These are phyloP conservation scores for Candida loeiensis DNA, from an alignment of 805 yeast species.

Conservation along the genomic window DNA sequence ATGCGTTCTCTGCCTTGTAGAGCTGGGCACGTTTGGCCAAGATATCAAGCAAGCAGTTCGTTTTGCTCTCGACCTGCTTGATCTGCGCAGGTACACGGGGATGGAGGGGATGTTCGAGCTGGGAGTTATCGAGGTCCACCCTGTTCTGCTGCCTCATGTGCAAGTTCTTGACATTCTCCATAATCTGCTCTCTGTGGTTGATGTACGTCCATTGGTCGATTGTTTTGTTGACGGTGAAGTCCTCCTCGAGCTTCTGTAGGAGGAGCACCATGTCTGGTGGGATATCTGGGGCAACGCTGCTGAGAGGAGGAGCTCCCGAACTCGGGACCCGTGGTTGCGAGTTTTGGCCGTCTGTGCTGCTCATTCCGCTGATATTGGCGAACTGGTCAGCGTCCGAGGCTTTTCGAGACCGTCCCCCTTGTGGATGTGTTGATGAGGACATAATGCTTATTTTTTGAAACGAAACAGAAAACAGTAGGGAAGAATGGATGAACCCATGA, in stretches of 20 bases:
- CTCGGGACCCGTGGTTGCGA: constrained; percentile 16
- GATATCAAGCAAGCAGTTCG: constrained; percentile 66
- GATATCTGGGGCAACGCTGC: constrained; percentile 27
- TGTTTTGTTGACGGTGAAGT: constrained; percentile 36
- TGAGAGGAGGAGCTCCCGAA: constrained; percentile 11
- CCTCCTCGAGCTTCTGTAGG: constrained; percentile 40
- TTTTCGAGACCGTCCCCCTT: constrained; percentile 17
- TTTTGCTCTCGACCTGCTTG: constrained; percentile 17
- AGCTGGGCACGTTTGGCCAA: constrained; percentile 68
- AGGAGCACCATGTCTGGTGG: constrained; percentile 45
- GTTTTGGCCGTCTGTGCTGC: constrained; percentile 19
- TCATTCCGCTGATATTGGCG: constrained; percentile 20
- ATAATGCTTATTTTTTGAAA: too few relatives aligned
- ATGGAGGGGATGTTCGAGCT: constrained; percentile 57
- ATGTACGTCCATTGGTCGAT: constrained; percentile 48
- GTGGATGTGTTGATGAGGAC: constrained; percentile 8
- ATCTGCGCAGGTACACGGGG: constrained; percentile 46
- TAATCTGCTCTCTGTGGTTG: constrained; percentile 42
- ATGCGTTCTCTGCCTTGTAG: constrained; percentile 62
- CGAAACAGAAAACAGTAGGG: background rate
- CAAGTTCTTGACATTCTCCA: constrained; percentile 32
- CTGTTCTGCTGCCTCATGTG: constrained; percentile 31
- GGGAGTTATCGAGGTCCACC: constrained; percentile 25
- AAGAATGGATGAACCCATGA: background rate
- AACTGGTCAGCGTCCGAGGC: constrained; percentile 16